Conservation (phyloP, 1,284 basidiomycete species). For the Apiotrichum gamsii region DNA sequence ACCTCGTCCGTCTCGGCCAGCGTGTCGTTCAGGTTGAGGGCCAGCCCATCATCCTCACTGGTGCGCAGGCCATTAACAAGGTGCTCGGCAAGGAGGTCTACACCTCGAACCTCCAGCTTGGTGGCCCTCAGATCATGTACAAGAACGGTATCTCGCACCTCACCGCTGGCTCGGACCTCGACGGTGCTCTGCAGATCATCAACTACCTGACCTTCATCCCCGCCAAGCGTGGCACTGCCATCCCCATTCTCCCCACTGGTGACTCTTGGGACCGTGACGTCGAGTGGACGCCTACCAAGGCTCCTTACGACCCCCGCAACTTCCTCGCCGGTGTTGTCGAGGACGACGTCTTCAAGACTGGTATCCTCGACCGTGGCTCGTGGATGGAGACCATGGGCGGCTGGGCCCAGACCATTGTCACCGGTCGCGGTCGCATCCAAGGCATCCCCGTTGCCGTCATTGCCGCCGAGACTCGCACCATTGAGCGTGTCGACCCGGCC, state of each 20-base stretch:
- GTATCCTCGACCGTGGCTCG: constrained; percentile 94
- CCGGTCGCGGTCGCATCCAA: constrained; percentile 90
- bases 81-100: constrained; percentile 98
- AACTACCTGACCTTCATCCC: constrained; percentile 95
- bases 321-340: constrained; percentile 91
- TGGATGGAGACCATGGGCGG: constrained; percentile 63
- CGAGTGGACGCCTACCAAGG: constrained; percentile 83
- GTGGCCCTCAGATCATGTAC: constrained; percentile 99
- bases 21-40: constrained; percentile 98
- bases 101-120: constrained; percentile 96
- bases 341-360: constrained; percentile 72
- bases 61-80: constrained; percentile 95
- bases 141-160: constrained; percentile 98
- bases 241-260: constrained; percentile 64
- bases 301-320: constrained; percentile 94
- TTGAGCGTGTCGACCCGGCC: constrained; percentile 93
- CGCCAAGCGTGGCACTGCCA: constrained; percentile 60
- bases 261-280: constrained; percentile 93
- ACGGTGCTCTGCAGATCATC: constrained; percentile 86
- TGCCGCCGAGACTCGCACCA: constrained; percentile 81
- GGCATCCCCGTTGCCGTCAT: constrained; percentile 98
- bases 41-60: constrained; percentile 98
- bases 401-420: constrained; percentile 93
- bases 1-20: constrained; percentile 95
- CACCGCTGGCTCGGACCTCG: constrained; percentile 86